phyloP scores from a whole-genome alignment of 2,329 filamentous ascomycete species.

The Claviceps citrina region DNA sequence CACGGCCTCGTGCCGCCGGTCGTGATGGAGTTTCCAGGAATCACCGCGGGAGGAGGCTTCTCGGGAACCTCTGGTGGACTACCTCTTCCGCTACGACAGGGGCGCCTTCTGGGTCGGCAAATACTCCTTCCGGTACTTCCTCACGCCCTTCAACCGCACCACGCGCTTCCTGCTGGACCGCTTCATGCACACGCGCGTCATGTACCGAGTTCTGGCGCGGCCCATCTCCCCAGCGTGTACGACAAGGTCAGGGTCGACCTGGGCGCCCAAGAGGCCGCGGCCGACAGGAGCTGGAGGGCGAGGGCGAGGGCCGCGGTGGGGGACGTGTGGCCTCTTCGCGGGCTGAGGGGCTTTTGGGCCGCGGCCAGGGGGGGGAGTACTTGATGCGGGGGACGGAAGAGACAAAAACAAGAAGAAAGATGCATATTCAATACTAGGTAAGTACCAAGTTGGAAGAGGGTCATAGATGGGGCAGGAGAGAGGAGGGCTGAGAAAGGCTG shows the following conservation, averaged over 20 bases:
- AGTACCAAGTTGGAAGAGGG: no score
- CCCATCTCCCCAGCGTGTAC: conserved; percentile 46
- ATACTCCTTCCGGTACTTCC: conserved; percentile 45
- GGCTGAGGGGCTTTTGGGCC: conserved; percentile 31
- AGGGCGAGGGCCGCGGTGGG: conserved; percentile 13
- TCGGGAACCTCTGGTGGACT: conserved; percentile 57
- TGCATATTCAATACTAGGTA: no score
- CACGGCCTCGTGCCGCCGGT: conserved; percentile 54
- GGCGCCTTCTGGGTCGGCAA: conserved; percentile 60
- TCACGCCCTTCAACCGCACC: conserved; percentile 43
- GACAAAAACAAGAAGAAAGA: conserved; percentile 16
- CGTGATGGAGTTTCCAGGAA: conserved; percentile 64
- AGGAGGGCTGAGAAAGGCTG: no score
- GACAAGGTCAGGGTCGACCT: conserved; percentile 47
- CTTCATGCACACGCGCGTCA: conserved; percentile 58
- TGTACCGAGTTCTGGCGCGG: conserved; percentile 53
- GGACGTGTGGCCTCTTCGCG: conserved; percentile 26
- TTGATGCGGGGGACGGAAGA: conserved; percentile 15
- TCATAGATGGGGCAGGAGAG: no score
- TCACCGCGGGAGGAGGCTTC: conserved; percentile 58
- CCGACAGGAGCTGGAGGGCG: conserved; percentile 18
- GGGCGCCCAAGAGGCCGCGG: conserved; percentile 17
- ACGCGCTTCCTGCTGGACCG: conserved; percentile 56
- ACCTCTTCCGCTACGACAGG: conserved; percentile 63
- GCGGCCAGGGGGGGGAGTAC: conserved; percentile 31